Evolutionary conservation across 2,329 filamentous ascomycete species (phyloP), one percentile per base, ranked within the genome.

Genomic region (Falciphora oryzae): DNA sequence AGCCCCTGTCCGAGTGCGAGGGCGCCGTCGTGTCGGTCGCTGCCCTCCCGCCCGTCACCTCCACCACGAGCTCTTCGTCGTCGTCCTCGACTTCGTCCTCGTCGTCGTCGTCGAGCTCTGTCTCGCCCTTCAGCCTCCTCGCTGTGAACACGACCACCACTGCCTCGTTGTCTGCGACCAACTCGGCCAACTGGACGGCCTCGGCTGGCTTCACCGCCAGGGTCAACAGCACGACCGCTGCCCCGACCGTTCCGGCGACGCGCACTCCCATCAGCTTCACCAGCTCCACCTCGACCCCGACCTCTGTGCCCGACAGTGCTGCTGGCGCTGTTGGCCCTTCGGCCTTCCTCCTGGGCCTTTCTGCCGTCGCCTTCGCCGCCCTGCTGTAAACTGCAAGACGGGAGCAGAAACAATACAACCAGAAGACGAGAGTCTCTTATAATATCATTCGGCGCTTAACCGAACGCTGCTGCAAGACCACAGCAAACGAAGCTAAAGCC

Each of bases 1-100:
- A 83, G 78, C 77, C 80, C 67, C 77, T 87, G 61, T 75, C 74
- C 31, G 75, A 81, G 59, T 89, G 86, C 74, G 85, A 86, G 38
- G 84, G 82, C 63, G 74, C 74, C 58, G 80, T 88, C 64, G 75
- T 78, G 62, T 78, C 78, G 62, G 77, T 81, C 67, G 78, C 80
- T 31, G 72, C 79, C 64, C 71, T 75, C 59, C 74, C 77, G 13
- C 75, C 73, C 14, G 70, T 76, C 31, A 68, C 73, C 11, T 68
- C 70, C 13, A 70, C 72, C 57, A 73, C 74, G 31, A 70, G 71
- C 61, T 70, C 71, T 10, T 53, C 44, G 44, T 53, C 44, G 44
- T 53, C 44, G 38, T 50, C 38, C 38, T 44, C 38, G 38, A 44
- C 38, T 16, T 44, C 38, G 44, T n/a, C 44, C 18, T 53, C 44